Base-by-base conservation (phyloP, 2,329 filamentous ascomycete species). In the Atkinsonella hypoxylon region DNA sequence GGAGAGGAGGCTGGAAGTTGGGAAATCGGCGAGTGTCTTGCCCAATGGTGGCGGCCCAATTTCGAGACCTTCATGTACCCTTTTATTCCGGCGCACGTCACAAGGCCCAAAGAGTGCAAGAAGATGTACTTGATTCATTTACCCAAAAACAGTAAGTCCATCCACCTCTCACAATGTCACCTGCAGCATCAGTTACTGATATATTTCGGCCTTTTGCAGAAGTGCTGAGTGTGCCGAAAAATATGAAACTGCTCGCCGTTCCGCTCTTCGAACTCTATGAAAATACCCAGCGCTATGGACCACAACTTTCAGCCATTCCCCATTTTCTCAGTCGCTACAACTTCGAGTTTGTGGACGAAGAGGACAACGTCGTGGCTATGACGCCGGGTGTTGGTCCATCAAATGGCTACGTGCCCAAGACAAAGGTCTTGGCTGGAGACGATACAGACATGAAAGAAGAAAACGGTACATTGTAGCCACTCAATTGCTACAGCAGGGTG, bases 11-110 rank as follows among this genome's bases (percentile, higher is more conserved):
- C 87, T 56, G 67, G 65, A 17, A 89, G 95, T 64, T 98, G 93
- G 93, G 79, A 94, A 66, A 82, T 98, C 59, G 89, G 87, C 59
- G 93, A 97, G 66, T 95, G 90, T 46, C 77, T 98, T 51, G 91
- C 93, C 49, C 90, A 96, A 71, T 98, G 93, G 93, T 98, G 91
- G 89, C 79, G 93, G 52, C 93, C 93, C 49, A 98, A 97, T 74
- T 96, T 97, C 66, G 93, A 98, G 75, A 97, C 93, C 2, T 97
- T 97, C 76, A 96, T 98, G 89, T 98, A 98, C 67, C 93, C 93
- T 0, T 98, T 96, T 69, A 85, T 97, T 51, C 93, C 93, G 8
- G 89, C 90, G 17, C 93, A 98, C 70, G 89, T 96, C 55, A 96
- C 91, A 17, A 78, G 93, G 48, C 93, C 93, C 8, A 98, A 98